Base-by-base conservation (phyloP, 164 flowering plant genomes). In the Hamamelis virginiana region DNA sequence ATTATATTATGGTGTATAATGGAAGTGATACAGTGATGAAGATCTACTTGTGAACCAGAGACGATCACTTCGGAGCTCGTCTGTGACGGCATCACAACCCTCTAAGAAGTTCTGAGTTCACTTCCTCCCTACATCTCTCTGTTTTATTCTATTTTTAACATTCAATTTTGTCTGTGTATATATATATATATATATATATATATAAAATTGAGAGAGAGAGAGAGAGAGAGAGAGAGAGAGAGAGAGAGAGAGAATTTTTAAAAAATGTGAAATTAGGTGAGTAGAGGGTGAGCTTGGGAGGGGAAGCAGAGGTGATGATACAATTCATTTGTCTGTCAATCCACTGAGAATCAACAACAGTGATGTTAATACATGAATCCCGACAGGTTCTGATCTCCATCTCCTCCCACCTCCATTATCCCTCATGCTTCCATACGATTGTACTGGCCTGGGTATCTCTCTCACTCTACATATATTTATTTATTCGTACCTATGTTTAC, bases 381-480 rank as follows among this genome's bases (percentile, higher is more conserved):
- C 91, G 87, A 87, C 88, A 85, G 89, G 88, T 85, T 89, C 94
- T 81, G 94, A 89, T 89, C 94, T 76, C 66, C 23, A 59, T 62
- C 33, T 33, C 9, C 18, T 12, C 12, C 41, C 4, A 13, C 43
- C 10, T 68, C 16, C 50, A 23, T 19, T 14, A 10, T 27, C 41
- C 43, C 22, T 4, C 27, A n/a, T 1, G 21, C 41, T 19, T 3
- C 46, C 19, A 26, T 6, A 33, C 41, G 6, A 33, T 53, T 53
- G 22, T 53, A 19, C 18, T 53, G 3, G 5, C 23, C 25, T 4
- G n/a, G n/a, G n/a, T n/a, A n/a, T n/a, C n/a, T n/a, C n/a, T n/a
- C n/a, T n/a, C n/a, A n/a, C n/a, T n/a, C n/a, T n/a, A n/a, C n/a
- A n/a, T 33, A 33, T 33, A 33, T 33, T 33, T 33, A 6, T 33